A percentile compares a stretch with the other conserved stretches of the same genome.
phyloP scores from a whole-genome alignment of 202 grass and related monocot species.

The Carex arenaria region DNA sequence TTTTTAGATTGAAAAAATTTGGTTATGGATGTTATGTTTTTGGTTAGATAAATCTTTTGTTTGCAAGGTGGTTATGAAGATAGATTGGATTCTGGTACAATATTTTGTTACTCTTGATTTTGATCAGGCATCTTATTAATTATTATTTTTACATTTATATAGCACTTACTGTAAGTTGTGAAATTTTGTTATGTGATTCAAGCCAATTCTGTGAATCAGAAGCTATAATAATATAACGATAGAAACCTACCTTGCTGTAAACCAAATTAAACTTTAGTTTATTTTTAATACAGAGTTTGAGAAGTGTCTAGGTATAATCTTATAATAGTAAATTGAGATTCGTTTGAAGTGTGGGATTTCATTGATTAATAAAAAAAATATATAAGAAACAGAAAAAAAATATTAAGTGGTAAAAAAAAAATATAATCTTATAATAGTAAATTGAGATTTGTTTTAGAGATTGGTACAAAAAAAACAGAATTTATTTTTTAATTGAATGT shows the following conservation, averaged over 20 bases:
- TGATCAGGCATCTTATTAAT: conserved; percentile 5
- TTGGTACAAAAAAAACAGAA: too few species aligned
- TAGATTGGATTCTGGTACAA: conserved; percentile 10
- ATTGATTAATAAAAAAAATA: too few species aligned
- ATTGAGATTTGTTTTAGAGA: too few species aligned
- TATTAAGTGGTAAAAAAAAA: too few species aligned
- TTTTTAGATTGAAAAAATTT: conserved; percentile 7
- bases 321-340: too few species aligned
- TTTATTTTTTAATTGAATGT: too few species aligned
- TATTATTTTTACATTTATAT: neutral
- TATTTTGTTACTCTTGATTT: conserved; percentile 18
- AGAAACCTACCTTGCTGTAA: neutral
- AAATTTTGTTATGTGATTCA: neutral
- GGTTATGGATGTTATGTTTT: conserved; percentile 14
- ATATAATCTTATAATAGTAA: too few species aligned
- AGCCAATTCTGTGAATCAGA: neutral
- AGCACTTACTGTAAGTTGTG: neutral
- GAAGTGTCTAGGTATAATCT: too few species aligned
- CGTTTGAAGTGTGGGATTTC: too few species aligned
- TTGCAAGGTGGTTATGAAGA: conserved; percentile 1
- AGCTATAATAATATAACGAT: neutral
- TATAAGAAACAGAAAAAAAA: too few species aligned
- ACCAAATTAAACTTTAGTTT: neutral
- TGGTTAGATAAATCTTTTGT: conserved; percentile 35
- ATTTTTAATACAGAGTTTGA: neutral